phyloP scores from a whole-genome alignment of 2,329 filamentous ascomycete genomes.

The Rhynchosporium secalis region DNA sequence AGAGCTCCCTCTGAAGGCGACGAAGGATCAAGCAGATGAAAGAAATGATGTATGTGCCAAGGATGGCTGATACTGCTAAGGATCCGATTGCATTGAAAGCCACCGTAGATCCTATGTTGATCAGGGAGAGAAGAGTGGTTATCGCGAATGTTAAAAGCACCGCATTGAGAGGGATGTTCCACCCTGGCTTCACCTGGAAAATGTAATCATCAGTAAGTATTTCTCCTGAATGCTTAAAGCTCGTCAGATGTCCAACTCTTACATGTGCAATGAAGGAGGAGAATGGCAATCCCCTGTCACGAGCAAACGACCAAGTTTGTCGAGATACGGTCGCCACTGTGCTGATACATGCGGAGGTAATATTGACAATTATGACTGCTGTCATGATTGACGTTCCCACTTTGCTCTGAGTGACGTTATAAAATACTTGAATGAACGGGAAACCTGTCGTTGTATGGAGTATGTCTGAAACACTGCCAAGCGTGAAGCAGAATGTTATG shows the following conservation, averaged over 20 bases:
- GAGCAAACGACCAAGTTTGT: conserved; percentile 47
- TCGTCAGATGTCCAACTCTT: background rate
- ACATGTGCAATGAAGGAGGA: conserved; percentile 42
- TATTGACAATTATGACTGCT: conserved; percentile 44
- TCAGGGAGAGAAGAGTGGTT: conserved; percentile 36
- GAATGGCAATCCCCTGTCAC: conserved; percentile 47
- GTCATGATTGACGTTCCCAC: conserved; percentile 50
- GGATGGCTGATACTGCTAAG: conserved; percentile 49
- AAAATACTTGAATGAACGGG: conserved; percentile 54
- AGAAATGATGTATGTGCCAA: conserved; percentile 52
- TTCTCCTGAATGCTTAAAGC: background rate
- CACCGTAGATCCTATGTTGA: conserved; percentile 51
- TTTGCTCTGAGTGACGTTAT: conserved; percentile 47
- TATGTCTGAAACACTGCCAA: conserved; percentile 40
- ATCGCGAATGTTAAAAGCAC: conserved; percentile 27
- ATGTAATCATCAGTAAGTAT: background rate
- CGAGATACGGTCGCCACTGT: conserved; percentile 41
- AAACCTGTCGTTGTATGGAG: conserved; percentile 46
- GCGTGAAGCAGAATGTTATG: conserved; percentile 41
- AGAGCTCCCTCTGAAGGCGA: conserved; percentile 36
- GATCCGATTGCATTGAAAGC: conserved; percentile 55
- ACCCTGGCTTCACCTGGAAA: conserved; percentile 41
- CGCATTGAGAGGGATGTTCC: conserved; percentile 46
- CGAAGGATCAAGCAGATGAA: conserved; percentile 46
- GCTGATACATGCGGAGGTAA: conserved; percentile 42